Percentiles rank a stretch among this genome's conserved stretches.
Evolutionary conservation across 2,329 filamentous ascomycete species (phyloP).

Genomic region (Pseudogymnoascus verrucosus): DNA sequence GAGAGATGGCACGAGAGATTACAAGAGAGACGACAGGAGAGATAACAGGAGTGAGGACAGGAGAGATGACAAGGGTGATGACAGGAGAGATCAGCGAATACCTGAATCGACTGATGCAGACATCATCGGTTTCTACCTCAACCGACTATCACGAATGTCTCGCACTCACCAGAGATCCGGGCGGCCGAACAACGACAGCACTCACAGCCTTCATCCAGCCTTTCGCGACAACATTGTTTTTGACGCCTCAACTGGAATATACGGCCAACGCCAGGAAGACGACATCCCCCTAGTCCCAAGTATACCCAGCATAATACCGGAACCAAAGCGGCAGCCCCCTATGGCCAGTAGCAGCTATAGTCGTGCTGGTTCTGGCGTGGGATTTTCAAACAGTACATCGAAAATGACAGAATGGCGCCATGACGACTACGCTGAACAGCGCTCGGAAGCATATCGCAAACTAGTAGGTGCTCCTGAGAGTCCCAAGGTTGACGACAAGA

Average conservation of each 20-base stretch:
- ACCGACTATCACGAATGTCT: background rate
- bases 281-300: background rate
- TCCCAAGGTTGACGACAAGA: background rate
- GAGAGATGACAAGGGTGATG: too few relatives aligned
- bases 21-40: too few relatives aligned
- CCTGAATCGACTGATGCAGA: background rate
- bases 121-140: slow-evolving; percentile 1
- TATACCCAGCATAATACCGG: background rate
- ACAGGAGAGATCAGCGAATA: background rate
- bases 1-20: too few relatives aligned
- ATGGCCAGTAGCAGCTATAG: background rate
- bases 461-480: slow-evolving; percentile 3
- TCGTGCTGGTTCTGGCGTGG: background rate
- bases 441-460: slow-evolving; percentile 10
- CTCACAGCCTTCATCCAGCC: slow-evolving; percentile 1
- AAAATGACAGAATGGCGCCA: background rate
- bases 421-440: background rate
- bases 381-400: background rate
- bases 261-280: background rate
- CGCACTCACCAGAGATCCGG: background rate
- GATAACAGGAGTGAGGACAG: too few relatives aligned
- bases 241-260: background rate
- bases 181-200: background rate
- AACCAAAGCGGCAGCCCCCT: background rate
- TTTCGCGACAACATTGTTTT: background rate